Percentiles rank a stretch among this genome's conserved stretches.
phyloP scores from a whole-genome alignment of 805 yeast species.

The Candida maltosa region DNA sequence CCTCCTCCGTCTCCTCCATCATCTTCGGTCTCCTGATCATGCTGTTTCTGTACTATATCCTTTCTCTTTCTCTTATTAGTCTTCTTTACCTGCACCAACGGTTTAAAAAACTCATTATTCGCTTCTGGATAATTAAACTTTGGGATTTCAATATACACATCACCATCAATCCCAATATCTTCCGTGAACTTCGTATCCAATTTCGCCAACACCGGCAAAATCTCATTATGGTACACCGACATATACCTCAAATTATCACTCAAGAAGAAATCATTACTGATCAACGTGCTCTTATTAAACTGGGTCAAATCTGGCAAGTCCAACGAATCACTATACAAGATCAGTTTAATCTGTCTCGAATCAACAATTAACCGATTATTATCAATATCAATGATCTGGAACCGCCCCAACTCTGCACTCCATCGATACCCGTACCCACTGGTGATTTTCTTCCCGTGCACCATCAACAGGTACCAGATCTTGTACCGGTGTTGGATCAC shows the following conservation, averaged over 20 bases:
- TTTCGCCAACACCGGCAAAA: conserved; percentile 26
- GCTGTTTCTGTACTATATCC: not conserved
- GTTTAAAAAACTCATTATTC: conserved; percentile 19
- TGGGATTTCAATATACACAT: conserved; percentile 28
- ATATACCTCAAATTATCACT: conserved; percentile 31
- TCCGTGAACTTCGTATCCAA: conserved; percentile 25
- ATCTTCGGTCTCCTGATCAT: not conserved
- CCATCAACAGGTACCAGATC: conserved; percentile 32
- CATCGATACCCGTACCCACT: conserved; percentile 29
- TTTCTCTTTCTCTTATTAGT: not conserved
- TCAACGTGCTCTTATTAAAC: conserved; percentile 30
- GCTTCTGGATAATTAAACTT: conserved; percentile 30
- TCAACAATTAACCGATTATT: conserved; percentile 23
- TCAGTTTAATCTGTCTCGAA: conserved; percentile 27
- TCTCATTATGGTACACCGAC: conserved; percentile 36
- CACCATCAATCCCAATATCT: conserved; percentile 25
- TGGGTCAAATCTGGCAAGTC: conserved; percentile 26
- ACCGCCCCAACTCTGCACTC: conserved; percentile 33
- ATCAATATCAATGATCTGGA: conserved; percentile 27
- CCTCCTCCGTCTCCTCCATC: not conserved
- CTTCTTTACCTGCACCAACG: conserved; percentile 15
- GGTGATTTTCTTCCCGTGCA: conserved; percentile 17
- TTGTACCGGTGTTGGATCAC: conserved; percentile 34
- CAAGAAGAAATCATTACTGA: conserved; percentile 34
- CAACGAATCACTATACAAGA: conserved; percentile 27